Percentiles rank a stretch among this genome's conserved stretches.
These are phyloP conservation scores for Penicillium thymicola DNA, from an alignment of 2,329 filamentous ascomycete species.

Conservation along the genomic window DNA sequence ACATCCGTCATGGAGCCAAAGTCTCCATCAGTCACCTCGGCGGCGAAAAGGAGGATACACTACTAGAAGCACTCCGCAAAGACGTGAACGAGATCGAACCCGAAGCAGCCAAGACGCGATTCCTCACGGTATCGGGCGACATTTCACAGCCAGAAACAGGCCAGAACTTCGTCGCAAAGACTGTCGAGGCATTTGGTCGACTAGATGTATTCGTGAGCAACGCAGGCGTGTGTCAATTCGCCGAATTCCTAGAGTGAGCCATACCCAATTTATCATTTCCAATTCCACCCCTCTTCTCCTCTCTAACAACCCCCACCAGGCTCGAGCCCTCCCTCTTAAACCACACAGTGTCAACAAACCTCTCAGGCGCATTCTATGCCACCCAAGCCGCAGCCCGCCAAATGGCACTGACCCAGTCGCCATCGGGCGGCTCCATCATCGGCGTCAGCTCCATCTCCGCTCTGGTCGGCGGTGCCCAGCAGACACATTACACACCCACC, in stretches of 20 bases:
- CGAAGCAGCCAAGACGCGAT: slow-evolving; percentile 29
- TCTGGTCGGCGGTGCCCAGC: slow-evolving; percentile 64
- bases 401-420: slow-evolving; percentile 70
- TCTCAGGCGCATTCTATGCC: slow-evolving; percentile 83
- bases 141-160: slow-evolving; percentile 73
- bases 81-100: slow-evolving; percentile 29
- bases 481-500: slow-evolving; percentile 84
- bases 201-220: slow-evolving; percentile 83
- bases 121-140: slow-evolving; percentile 72
- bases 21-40: slow-evolving; percentile 80
- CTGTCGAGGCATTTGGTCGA: slow-evolving; percentile 54
- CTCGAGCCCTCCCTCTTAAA: slow-evolving; percentile 68
- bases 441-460: slow-evolving; percentile 43
- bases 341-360: slow-evolving; percentile 72
- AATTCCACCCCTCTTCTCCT: neutral
- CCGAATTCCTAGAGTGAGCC: slow-evolving; percentile 70
- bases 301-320: slow-evolving; percentile 21
- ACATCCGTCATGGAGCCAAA: slow-evolving; percentile 70
- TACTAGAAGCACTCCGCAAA: slow-evolving; percentile 30
- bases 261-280: neutral
- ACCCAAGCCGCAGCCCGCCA: slow-evolving; percentile 81
- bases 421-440: slow-evolving; percentile 72
- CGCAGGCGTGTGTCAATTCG: slow-evolving; percentile 84
- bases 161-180: slow-evolving; percentile 61
- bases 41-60: slow-evolving; percentile 28